phyloP scores from a whole-genome alignment of 495 filamentous ascomycete genomes.

The Podospora sp. region DNA sequence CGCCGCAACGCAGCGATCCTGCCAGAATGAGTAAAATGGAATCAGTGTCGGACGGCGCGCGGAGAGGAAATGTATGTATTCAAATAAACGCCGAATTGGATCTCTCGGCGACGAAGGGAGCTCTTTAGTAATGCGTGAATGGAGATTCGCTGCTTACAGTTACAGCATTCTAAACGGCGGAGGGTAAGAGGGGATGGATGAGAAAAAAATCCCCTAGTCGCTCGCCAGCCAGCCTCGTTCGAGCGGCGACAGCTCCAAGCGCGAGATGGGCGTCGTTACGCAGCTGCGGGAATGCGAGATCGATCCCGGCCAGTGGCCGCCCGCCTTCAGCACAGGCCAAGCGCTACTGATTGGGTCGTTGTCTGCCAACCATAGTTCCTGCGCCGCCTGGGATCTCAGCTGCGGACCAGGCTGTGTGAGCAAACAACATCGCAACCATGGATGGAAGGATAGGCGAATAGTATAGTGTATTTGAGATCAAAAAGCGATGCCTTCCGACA shows the following conservation, averaged over 20 bases:
- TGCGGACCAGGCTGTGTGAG: too few relatives aligned
- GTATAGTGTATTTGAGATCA: not conserved
- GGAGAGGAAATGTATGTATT: not conserved
- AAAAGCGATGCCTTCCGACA: not conserved
- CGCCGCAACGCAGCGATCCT: not conserved
- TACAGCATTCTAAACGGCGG: not conserved
- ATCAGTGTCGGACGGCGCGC: not conserved
- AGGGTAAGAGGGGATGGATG: not conserved
- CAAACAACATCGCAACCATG: too few relatives aligned
- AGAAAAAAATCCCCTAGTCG: too few relatives aligned
- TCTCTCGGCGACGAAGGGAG: not conserved
- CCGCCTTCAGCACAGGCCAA: not conserved
- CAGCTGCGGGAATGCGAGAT: not conserved
- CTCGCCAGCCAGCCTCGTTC: not conserved
- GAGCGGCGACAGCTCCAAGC: not conserved
- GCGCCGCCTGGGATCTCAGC: too few relatives aligned
- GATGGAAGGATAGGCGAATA: too few relatives aligned
- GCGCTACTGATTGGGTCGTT: not conserved
- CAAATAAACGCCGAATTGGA: too few relatives aligned
- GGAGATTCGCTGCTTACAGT: not conserved
- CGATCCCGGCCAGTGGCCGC: not conserved
- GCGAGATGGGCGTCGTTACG: not conserved
- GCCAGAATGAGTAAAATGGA: not conserved
- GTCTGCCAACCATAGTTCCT: not conserved
- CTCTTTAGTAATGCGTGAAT: not conserved